Evolutionary conservation across 2,329 filamentous ascomycete species (phyloP).

Genomic region (Fusarium pseudonygamai): DNA sequence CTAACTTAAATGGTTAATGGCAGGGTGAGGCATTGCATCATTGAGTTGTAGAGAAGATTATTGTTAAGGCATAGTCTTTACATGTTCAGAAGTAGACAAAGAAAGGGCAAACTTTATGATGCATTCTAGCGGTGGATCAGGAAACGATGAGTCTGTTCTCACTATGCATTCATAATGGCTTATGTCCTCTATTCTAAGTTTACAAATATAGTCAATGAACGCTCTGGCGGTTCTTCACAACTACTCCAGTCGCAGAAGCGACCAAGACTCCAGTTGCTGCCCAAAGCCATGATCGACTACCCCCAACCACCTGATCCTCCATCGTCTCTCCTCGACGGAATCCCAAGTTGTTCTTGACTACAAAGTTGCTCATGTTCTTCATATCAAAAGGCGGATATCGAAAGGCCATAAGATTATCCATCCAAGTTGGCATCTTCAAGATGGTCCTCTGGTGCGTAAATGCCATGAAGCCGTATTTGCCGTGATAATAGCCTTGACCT

Average conservation of each 20-base stretch:
- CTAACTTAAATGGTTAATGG: background rate
- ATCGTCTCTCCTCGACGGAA: background rate
- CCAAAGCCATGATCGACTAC: background rate
- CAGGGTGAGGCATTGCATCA: no score
- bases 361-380: background rate
- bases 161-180: background rate
- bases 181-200: no score
- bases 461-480: slow-evolving; percentile 51
- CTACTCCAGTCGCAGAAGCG: background rate
- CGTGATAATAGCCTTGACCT: slow-evolving; percentile 56
- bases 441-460: slow-evolving; percentile 46
- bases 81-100: background rate
- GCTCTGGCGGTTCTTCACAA: accelerated
- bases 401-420: slow-evolving; percentile 15
- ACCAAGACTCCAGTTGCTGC: background rate
- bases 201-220: accelerated
- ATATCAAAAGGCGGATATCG: background rate
- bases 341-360: background rate
- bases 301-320: background rate
- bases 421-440: slow-evolving; percentile 41
- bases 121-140: no score
- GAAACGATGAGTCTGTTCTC: no score
- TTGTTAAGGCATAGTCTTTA: accelerated
- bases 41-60: background rate
- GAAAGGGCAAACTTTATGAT: background rate